These are phyloP conservation scores for Omphalea diandra DNA, from an alignment of 441 rosid species.

Conservation along the genomic window DNA sequence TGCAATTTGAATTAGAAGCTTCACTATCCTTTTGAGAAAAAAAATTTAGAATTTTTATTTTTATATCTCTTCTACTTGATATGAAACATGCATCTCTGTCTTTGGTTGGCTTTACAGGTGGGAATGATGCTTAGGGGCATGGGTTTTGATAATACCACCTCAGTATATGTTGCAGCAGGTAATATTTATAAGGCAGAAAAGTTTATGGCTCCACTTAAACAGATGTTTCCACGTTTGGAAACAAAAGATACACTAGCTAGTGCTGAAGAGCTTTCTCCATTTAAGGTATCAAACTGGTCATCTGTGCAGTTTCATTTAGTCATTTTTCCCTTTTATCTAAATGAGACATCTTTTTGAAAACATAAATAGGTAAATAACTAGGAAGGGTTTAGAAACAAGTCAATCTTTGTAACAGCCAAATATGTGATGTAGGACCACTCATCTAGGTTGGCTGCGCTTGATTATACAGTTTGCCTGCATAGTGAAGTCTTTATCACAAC, in stretches of 20 bases:
- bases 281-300: slow-evolving; percentile 53
- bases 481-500: slow-evolving; percentile 95
- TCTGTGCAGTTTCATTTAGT: neutral
- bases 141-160: slow-evolving; percentile 84
- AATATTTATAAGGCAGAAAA: slow-evolving; percentile 84
- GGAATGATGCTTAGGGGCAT: slow-evolving; percentile 99
- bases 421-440: slow-evolving; percentile 67
- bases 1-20: neutral
- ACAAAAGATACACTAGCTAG: slow-evolving; percentile 83
- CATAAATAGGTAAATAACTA: neutral
- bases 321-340: neutral
- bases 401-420: slow-evolving; percentile 24
- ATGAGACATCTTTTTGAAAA: neutral
- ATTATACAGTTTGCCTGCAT: slow-evolving; percentile 88
- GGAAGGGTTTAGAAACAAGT: neutral
- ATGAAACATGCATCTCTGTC: neutral
- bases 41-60: neutral
- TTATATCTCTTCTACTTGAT: neutral
- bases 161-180: slow-evolving; percentile 88
- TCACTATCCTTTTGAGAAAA: neutral
- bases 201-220: slow-evolving; percentile 84
- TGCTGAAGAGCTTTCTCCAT: slow-evolving; percentile 78
- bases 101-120: slow-evolving; percentile 48
- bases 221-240: slow-evolving; percentile 91
- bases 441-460: slow-evolving; percentile 95